phyloP scores from a whole-genome alignment of 2,329 filamentous ascomycete genomes.

The Cladophialophora yegresii region DNA sequence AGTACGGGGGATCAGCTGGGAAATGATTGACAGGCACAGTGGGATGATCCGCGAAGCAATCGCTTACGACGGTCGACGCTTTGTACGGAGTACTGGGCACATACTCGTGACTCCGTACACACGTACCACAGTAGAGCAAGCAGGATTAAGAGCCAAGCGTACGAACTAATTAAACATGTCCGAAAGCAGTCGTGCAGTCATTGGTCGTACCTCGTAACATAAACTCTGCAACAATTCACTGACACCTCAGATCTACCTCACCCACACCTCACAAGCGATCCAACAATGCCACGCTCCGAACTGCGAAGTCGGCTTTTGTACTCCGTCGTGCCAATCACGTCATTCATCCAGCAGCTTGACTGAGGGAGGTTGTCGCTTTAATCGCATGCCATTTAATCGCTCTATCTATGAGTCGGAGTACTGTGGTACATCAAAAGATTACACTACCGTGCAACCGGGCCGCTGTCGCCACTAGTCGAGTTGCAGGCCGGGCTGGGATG shows the following conservation, averaged over 20 bases:
- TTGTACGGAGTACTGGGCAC: too few species aligned
- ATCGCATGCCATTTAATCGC: not conserved
- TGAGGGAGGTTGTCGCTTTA: not conserved
- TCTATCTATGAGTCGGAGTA: not conserved
- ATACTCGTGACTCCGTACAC: too few species aligned
- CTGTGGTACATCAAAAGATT: not conserved
- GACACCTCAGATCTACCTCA: not conserved
- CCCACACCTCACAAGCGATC: not conserved
- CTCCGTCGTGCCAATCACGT: too few species aligned
- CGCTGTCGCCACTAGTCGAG: not conserved
- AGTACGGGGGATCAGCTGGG: not conserved
- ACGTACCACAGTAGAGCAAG: not conserved
- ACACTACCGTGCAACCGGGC: not conserved
- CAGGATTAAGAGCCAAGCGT: not conserved
- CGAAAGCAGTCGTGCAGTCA: not conserved
- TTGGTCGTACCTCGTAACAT: not conserved
- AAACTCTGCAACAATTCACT: not conserved
- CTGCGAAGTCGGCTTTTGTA: not conserved
- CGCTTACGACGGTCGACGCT: too few species aligned
- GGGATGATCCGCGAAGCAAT: not conserved
- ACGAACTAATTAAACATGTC: not conserved
- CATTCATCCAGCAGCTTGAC: not conserved
- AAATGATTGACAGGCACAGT: slow-evolving; percentile 7
- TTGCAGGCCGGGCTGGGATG: not conserved
- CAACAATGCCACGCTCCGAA: not conserved